Evolutionary conservation across 2,329 filamentous ascomycete genomes (phyloP).

Genomic region (Simplicillium aogashimaense): DNA sequence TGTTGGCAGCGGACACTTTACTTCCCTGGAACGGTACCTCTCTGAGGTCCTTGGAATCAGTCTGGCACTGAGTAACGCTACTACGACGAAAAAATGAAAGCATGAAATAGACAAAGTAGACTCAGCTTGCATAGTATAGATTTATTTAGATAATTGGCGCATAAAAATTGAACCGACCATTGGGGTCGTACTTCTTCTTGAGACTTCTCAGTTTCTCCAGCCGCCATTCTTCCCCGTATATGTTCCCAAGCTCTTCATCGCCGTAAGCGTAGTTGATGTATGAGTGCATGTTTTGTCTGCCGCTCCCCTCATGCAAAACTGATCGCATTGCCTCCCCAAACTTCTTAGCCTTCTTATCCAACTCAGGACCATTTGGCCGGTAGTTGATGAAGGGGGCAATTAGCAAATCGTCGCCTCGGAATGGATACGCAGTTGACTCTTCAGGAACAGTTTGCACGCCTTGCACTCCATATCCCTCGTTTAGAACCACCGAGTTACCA

Average conservation of each 20-base stretch:
- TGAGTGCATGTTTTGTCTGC: conserved; percentile 18
- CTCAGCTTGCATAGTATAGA: no score
- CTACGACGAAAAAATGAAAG: no score
- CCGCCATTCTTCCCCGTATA: conserved; percentile 43
- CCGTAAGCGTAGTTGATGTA: conserved; percentile 46
- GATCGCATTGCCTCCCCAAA: conserved; percentile 27
- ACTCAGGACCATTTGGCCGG: conserved; percentile 16
- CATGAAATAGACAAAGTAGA: no score
- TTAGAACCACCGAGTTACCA: conserved; percentile 30
- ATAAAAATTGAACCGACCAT: conserved; percentile 29
- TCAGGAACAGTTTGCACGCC: conserved; percentile 28
- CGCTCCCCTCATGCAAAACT: conserved; percentile 23
- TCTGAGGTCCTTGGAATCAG: no score
- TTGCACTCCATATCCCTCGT: conserved; percentile 39
- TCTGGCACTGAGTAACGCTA: no score
- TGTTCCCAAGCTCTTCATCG: conserved; percentile 25
- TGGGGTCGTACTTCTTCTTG: conserved; percentile 39
- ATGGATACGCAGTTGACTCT: conserved; percentile 32
- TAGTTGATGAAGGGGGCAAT: conserved; percentile 27
- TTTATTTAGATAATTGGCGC: conserved; percentile 19
- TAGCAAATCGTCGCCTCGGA: conserved; percentile 33
- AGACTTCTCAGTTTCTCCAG: conserved; percentile 30
- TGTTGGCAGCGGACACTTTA: conserved; percentile 3
- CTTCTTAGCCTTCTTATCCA: conserved; percentile 20
- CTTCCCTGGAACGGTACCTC: no score